Base-by-base conservation (phyloP, 1,284 basidiomycete genomes). In the Volvariella volvacea region DNA sequence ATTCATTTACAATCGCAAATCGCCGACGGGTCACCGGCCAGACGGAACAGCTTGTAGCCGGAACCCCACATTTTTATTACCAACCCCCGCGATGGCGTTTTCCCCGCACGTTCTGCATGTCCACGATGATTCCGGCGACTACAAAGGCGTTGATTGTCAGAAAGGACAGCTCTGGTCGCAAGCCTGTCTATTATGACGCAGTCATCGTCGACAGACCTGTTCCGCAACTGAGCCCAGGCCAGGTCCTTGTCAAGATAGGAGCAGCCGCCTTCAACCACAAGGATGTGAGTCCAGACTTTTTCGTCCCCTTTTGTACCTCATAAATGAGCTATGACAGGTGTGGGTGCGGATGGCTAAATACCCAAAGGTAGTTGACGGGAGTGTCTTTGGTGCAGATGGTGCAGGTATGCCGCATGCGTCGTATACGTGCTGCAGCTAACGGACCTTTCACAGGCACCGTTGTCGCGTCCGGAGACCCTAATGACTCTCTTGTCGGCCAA, bases 211-310 rank as follows among this genome's bases (percentile, higher is more conserved):
- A 73, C 15, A 64, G 61, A 33, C 64, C 69, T 0, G 56, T 86
- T 37, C 70, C 73, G 8, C 34, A 58, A n/a, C 66, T 84, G 43
- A 66, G 74, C 49, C 48, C 60, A 0, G 80, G 75, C 1, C 67
- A 87, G 56, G 59, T 89, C 1, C 65, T 88, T 2, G 80, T 89
- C 14, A 76, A 73, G 57, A 74, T 87, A 38, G 65, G 65, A 14
- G 86, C 87, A 7, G 83, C 74, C 0, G 78, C 75, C n/a, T 88
- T 88, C 67, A 92, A 92, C 58, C 84, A 82, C 50, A 69, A 83
- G 55, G 89, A 91, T 58, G 87, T 90, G 52, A 46, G 76, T 63
- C 7, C 19, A 15, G 14, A 9, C 30, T n/a, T 9, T 31, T 9
- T 31, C 43, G 1, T 20, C n/a, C 16, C 22, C 6, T 4, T 25